Percentiles rank a stretch among this genome's conserved stretches.
phyloP scores from a whole-genome alignment of 2,329 filamentous ascomycete genomes.

The Curvularia sp. region DNA sequence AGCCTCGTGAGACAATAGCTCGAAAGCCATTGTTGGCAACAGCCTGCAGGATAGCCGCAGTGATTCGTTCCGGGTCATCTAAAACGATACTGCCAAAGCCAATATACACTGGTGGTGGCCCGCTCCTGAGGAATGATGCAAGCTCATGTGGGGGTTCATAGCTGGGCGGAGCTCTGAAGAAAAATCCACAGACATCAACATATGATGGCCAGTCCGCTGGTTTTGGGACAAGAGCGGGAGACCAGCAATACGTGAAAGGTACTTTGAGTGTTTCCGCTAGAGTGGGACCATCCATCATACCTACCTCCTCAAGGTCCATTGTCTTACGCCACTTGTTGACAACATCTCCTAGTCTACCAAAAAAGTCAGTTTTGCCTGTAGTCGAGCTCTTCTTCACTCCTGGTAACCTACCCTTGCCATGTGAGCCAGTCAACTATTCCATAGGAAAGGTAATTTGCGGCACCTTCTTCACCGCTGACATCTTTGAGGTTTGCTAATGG shows the following conservation, averaged over 20 bases:
- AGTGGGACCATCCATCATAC: conserved; percentile 48
- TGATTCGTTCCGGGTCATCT: conserved; percentile 57
- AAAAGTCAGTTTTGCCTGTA: no score
- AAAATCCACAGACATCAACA: conserved; percentile 55
- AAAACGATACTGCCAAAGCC: conserved; percentile 66
- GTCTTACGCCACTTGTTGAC: conserved; percentile 55
- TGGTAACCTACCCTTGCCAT: conserved; percentile 53
- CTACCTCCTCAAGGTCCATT: conserved; percentile 53
- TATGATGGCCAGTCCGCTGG: conserved; percentile 28
- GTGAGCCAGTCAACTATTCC: conserved; percentile 57
- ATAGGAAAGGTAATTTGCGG: conserved; percentile 57
- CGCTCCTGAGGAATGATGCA: conserved; percentile 56
- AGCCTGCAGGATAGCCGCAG: conserved; percentile 57
- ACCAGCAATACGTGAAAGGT: conserved; percentile 58
- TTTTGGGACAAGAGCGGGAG: conserved; percentile 43
- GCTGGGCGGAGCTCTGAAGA: conserved; percentile 51
- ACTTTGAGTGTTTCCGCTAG: conserved; percentile 51
- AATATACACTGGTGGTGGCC: conserved; percentile 63
- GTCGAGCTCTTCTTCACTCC: no score
- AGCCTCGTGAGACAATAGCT: conserved; percentile 62
- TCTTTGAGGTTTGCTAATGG: conserved; percentile 58
- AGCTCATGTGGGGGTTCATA: conserved; percentile 54
- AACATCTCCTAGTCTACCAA: conserved; percentile 52
- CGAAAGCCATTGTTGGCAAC: conserved; percentile 48
- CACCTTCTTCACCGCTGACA: conserved; percentile 37